A percentile compares a stretch with the other conserved stretches of the same genome.
phyloP scores from a whole-genome alignment of 1,284 basidiomycete species.

The Puccinia hordei region DNA sequence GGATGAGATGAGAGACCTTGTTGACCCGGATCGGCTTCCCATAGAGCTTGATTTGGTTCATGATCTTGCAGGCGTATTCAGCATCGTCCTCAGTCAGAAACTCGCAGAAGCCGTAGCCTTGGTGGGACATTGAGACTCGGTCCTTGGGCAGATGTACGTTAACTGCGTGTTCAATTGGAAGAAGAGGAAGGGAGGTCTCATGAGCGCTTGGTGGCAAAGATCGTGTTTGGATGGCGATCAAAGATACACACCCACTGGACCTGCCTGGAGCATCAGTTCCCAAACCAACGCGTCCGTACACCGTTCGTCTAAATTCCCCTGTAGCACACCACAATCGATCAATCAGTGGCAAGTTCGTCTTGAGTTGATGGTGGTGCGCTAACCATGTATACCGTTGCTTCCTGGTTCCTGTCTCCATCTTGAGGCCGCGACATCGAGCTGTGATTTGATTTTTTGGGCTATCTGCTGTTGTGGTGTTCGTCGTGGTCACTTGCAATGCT shows the following conservation, averaged over 20 bases:
- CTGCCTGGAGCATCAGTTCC: conserved; percentile 98
- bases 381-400: conserved; percentile 90
- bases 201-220: neutral
- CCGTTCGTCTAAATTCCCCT: conserved; percentile 96
- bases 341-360: neutral
- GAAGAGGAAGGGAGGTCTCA: neutral
- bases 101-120: conserved; percentile 99
- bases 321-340: neutral
- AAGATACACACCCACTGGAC: conserved; percentile 77
- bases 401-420: conserved; percentile 67
- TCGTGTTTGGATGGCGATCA: neutral
- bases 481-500: no score
- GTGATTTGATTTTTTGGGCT: no score
- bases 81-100: conserved; percentile 97
- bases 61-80: conserved; percentile 98
- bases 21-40: conserved; percentile 98
- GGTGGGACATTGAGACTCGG: conserved; percentile 94
- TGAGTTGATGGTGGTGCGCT: conserved; percentile 55
- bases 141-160: conserved; percentile 99
- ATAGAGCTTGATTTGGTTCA: conserved; percentile 99
- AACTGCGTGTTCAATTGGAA: conserved; percentile 61
- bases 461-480: no score
- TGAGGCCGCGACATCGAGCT: conserved; percentile 41
- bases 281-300: conserved; percentile 91
- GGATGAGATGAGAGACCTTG: conserved; percentile 67